Evolutionary conservation across 2,329 filamentous ascomycete genomes (phyloP).

Genomic region (Penicillium capsulatum): DNA sequence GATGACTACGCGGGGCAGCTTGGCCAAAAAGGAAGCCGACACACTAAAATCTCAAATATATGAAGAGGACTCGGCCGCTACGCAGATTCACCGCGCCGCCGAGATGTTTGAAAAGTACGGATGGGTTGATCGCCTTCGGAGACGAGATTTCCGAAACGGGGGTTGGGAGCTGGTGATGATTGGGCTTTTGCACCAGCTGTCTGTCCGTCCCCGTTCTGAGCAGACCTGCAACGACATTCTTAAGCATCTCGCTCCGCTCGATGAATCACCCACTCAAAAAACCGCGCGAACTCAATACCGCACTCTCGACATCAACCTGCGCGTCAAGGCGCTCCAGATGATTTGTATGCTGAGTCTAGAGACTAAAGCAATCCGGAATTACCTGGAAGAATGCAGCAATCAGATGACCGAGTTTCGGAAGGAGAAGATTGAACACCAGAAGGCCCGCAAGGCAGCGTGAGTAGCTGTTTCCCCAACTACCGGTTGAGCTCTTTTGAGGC

Average conservation of each 20-base stretch:
- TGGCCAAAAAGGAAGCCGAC: slow-evolving; percentile 75
- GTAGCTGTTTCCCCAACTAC: slow-evolving; percentile 34
- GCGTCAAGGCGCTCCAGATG: slow-evolving; percentile 75
- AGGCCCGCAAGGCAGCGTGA: slow-evolving; percentile 63
- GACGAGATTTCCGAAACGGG: slow-evolving; percentile 79
- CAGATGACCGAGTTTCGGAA: slow-evolving; percentile 94
- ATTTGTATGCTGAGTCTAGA: slow-evolving; percentile 80
- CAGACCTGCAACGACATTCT: slow-evolving; percentile 74
- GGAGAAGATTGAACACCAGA: slow-evolving; percentile 89
- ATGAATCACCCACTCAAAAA: slow-evolving; percentile 69
- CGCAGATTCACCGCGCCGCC: slow-evolving; percentile 53
- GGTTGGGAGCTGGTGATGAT: slow-evolving; percentile 90
- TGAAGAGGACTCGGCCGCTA: slow-evolving; percentile 43
- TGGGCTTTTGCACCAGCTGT: slow-evolving; percentile 79
- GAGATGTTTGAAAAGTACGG: slow-evolving; percentile 70
- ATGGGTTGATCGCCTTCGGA: slow-evolving; percentile 80
- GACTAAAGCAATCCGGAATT: slow-evolving; percentile 79
- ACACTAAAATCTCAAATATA: slow-evolving; percentile 59
- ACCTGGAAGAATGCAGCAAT: slow-evolving; percentile 87
- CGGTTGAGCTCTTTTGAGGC: no score
- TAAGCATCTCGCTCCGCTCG: slow-evolving; percentile 71
- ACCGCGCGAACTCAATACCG: slow-evolving; percentile 70
- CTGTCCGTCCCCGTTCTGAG: slow-evolving; percentile 66
- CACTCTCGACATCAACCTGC: slow-evolving; percentile 74
- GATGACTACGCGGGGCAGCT: slow-evolving; percentile 77